Conservation (phyloP, 805 yeast species). For the Candida peoriensis region DNA sequence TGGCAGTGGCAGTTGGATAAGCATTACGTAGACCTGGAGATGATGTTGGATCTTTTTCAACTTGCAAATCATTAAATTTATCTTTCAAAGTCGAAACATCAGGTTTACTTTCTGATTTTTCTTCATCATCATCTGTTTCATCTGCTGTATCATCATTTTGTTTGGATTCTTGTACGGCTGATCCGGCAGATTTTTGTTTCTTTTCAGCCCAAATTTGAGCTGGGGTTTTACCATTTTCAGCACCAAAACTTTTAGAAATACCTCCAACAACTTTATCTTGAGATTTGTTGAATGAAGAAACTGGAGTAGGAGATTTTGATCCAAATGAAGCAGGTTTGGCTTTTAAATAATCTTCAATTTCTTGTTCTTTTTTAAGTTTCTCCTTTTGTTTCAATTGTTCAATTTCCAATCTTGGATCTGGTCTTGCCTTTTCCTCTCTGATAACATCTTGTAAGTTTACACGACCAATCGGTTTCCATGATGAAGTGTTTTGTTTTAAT, state of each 20-base stretch:
- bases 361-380: slow-evolving; percentile 30
- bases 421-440: slow-evolving; percentile 37
- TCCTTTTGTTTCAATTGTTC: slow-evolving; percentile 31
- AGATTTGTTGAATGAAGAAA: slow-evolving; percentile 14
- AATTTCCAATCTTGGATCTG: slow-evolving; percentile 39
- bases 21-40: slow-evolving; percentile 1
- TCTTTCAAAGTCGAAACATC: slow-evolving; percentile 32
- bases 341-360: slow-evolving; percentile 29
- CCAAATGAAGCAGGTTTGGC: slow-evolving; percentile 28
- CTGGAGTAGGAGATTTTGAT: slow-evolving; percentile 21
- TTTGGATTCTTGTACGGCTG: slow-evolving; percentile 18
- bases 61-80: slow-evolving; percentile 30
- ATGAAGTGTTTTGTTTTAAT: slow-evolving; percentile 36
- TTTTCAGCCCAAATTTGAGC: slow-evolving; percentile 97
- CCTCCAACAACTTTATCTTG: slow-evolving; percentile 50
- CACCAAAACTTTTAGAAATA: slow-evolving; percentile 52
- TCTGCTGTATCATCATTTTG: slow-evolving; percentile 25
- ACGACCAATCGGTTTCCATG: slow-evolving; percentile 61
- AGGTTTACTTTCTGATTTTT: slow-evolving; percentile 21
- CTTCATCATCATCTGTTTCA: slow-evolving; percentile 20
- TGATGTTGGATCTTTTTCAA: slow-evolving; percentile 16
- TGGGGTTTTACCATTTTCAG: slow-evolving; percentile 80
- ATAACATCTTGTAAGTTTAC: slow-evolving; percentile 43
- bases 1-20: neutral
- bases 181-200: slow-evolving; percentile 36